Evolutionary conservation across 257 asterid species (phyloP), one percentile per base, ranked within the genome.

Genomic region (Striga asiatica): DNA sequence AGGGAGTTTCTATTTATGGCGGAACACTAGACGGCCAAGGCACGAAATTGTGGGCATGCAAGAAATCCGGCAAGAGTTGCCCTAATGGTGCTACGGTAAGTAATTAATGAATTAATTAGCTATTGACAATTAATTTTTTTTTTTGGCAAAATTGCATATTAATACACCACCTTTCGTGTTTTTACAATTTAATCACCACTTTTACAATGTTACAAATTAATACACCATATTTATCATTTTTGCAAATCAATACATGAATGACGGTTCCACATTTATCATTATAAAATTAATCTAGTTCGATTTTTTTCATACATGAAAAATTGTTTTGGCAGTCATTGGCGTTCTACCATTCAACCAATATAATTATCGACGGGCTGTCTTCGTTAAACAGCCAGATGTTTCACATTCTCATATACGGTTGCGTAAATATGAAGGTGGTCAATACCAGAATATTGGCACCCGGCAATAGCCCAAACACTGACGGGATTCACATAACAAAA

Each of bases 401-500:
- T 43, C 93, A 83, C 69, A 57, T 80, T 49, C 66, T 67, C 16
- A 25, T 83, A 4, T 48, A 80, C 16, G 79, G 80, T 8, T 66
- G 83, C 64, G 57, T 53, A 11, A 71, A 66, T 8, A 71, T 62
- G 6, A 71, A 45, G 39, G 41, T 80, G 2, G 65, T 58, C 2
- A 74, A 76, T 31, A 25, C 69, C 31, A 77, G 34, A 25, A 53
- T 83, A 28, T 67, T 73, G 20, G 71, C 93, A 4, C 66, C 81
- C 0, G 81, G 66, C 1, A 56, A 66, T 16, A 83, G 85, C 66
- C 88, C 88, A 3, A 83, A 80, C 67, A 83, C 88, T 0, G 88
- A 83, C 11, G 88, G 88, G 2, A 75, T 83, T 19, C 85, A 83
- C 19, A 53, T 82, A 11, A 59, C 64, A 24, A 29, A 43, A 1